Conservation (phyloP, 352 stramenopile genomes). For the Phytophthora uliginosa region DNA sequence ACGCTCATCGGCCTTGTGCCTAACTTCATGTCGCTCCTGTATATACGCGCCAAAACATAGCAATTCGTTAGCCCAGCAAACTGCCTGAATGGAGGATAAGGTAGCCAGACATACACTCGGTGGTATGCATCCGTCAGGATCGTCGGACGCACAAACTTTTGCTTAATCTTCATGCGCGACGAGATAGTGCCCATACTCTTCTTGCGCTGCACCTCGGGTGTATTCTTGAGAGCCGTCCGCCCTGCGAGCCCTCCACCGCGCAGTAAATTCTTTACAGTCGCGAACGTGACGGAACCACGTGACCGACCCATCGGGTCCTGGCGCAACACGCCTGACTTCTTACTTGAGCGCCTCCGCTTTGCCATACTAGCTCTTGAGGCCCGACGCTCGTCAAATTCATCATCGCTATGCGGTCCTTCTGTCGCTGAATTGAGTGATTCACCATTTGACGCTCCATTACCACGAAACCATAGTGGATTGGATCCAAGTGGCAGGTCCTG, state of each 20-base stretch:
- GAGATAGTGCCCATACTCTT: slow-evolving; percentile 75
- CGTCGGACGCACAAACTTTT: slow-evolving; percentile 72
- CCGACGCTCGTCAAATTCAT: slow-evolving; percentile 12
- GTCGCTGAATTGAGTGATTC: neutral
- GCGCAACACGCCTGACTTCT: slow-evolving; percentile 16
- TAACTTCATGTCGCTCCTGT: slow-evolving; percentile 82
- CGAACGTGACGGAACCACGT: slow-evolving; percentile 61
- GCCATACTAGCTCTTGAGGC: slow-evolving; percentile 11
- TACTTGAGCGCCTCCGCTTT: slow-evolving; percentile 34
- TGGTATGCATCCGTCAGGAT: slow-evolving; percentile 78
- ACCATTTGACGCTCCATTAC: slow-evolving; percentile 4
- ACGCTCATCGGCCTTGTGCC: slow-evolving; percentile 62
- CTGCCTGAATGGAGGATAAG: neutral
- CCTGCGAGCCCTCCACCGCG: slow-evolving; percentile 54
- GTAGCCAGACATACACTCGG: slow-evolving; percentile 59
- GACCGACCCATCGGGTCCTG: slow-evolving; percentile 27
- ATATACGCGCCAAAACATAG: neutral
- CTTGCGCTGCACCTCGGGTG: slow-evolving; percentile 46
- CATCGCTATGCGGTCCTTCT: slow-evolving; percentile 17
- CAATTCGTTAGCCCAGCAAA: slow-evolving; percentile 1
- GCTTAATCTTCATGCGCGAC: slow-evolving; percentile 68
- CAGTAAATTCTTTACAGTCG: slow-evolving; percentile 71
- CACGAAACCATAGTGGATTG: slow-evolving; percentile 29
- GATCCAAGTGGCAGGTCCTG: slow-evolving; percentile 7
- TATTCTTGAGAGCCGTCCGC: slow-evolving; percentile 47